Evolutionary conservation across 2,329 filamentous ascomycete genomes (phyloP).

Genomic region (Fusarium cyanostomum): DNA sequence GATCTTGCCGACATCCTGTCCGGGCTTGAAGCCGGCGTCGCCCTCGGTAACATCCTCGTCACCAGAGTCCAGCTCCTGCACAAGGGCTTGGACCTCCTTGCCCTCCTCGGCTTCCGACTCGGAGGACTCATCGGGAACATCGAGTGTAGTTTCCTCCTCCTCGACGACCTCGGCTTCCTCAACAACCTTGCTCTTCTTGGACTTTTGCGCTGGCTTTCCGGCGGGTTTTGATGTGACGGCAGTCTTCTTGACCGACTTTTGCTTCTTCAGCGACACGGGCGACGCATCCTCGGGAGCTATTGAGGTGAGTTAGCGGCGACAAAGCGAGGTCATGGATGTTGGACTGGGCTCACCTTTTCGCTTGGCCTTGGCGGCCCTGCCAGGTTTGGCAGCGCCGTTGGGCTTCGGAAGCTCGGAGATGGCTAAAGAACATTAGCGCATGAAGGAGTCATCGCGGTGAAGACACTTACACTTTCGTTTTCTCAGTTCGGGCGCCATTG

Average conservation of each 20-base stretch:
- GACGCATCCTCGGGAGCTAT: slow-evolving; percentile 57
- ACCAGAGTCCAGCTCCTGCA: slow-evolving; percentile 56
- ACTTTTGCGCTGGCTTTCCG: slow-evolving; percentile 49
- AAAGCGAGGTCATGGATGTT: background rate
- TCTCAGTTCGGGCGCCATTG: slow-evolving; percentile 59
- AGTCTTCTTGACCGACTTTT: slow-evolving; percentile 52
- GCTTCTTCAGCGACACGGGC: slow-evolving; percentile 56
- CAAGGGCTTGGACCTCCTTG: slow-evolving; percentile 55
- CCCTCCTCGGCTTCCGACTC: slow-evolving; percentile 54
- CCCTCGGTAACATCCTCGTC: slow-evolving; percentile 53
- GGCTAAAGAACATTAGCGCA: slow-evolving; percentile 39
- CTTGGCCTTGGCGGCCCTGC: slow-evolving; percentile 51
- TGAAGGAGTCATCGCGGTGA: background rate
- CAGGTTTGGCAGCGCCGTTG: slow-evolving; percentile 45
- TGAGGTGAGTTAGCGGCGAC: slow-evolving; percentile 38
- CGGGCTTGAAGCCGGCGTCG: slow-evolving; percentile 54
- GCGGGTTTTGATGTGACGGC: slow-evolving; percentile 37
- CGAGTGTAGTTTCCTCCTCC: slow-evolving; percentile 45
- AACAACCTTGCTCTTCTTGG: slow-evolving; percentile 45
- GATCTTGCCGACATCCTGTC: slow-evolving; percentile 61
- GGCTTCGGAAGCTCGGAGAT: slow-evolving; percentile 45
- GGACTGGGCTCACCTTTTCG: slow-evolving; percentile 46
- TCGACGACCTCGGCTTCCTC: slow-evolving; percentile 41
- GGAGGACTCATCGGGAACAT: slow-evolving; percentile 45
- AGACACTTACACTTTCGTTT: slow-evolving; percentile 48